A percentile compares a stretch with the other conserved stretches of the same genome.
These are phyloP conservation scores for Brettanomyces bruxellensis DNA, from an alignment of 805 yeast genomes.

Conservation along the genomic window DNA sequence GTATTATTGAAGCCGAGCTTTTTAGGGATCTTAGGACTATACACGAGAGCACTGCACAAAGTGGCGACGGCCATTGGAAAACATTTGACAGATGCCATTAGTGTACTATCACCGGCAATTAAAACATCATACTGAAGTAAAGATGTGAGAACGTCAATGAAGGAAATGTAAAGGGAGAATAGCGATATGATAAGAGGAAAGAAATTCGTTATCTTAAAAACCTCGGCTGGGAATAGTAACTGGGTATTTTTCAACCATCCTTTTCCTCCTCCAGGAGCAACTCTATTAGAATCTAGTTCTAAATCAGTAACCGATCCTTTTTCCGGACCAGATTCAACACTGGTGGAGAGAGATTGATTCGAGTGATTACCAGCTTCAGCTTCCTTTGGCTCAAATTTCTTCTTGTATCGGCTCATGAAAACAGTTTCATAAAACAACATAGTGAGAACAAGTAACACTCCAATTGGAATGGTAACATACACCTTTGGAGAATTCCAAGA, in stretches of 20 bases:
- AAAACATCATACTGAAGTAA: constrained; percentile 18
- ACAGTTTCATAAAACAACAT: constrained; percentile 25
- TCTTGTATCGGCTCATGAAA: constrained; percentile 1
- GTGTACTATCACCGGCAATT: constrained; percentile 22
- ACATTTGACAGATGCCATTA: constrained; percentile 28
- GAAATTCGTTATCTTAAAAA: constrained; percentile 14
- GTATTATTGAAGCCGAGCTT: constrained; percentile 15
- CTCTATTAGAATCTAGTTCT: too few relatives aligned
- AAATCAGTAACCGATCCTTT: not conserved
- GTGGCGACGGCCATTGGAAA: constrained; percentile 27
- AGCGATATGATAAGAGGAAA: constrained; percentile 6
- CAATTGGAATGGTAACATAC: constrained; percentile 33
- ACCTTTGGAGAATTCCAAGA: constrained; percentile 32
- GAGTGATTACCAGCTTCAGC: too few relatives aligned
- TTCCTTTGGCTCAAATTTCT: too few relatives aligned
- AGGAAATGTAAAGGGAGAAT: constrained; percentile 5
- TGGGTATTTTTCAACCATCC: constrained; percentile 11
- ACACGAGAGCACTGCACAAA: constrained; percentile 18
- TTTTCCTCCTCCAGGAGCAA: too few relatives aligned
- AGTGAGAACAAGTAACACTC: constrained; percentile 22
- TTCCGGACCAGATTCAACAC: not conserved
- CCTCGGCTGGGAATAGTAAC: constrained; percentile 15
- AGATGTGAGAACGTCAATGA: constrained; percentile 2
- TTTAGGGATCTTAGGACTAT: constrained; percentile 2
- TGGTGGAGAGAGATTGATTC: not conserved